These are phyloP conservation scores for Chlamydomonas reinhardtii DNA, from an alignment of 163 green algal genomes.

Conservation along the genomic window DNA sequence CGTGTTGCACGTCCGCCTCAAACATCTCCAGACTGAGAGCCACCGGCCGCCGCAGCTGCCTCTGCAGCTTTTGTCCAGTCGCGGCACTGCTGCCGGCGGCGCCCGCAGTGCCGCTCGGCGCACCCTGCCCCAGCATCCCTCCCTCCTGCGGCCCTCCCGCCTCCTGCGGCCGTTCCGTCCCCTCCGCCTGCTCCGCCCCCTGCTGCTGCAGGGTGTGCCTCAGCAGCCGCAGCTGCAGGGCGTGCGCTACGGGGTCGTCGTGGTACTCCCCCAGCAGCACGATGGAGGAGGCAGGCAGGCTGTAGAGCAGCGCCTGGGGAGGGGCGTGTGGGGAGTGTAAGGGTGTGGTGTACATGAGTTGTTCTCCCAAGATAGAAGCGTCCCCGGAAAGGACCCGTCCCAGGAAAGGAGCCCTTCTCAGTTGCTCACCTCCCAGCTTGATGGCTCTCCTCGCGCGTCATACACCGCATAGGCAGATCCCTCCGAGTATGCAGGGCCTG, in stretches of 20 bases:
- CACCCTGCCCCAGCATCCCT: not conserved
- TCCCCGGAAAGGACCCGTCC: too few relatives aligned
- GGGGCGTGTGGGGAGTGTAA: too few relatives aligned
- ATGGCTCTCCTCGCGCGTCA: not conserved
- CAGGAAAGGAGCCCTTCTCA: too few relatives aligned
- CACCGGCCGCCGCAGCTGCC: not conserved
- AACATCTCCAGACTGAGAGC: slow-evolving; percentile 71
- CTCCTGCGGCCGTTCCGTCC: not conserved
- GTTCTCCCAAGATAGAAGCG: too few relatives aligned
- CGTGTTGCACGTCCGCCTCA: slow-evolving; percentile 64
- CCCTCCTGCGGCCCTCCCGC: not conserved
- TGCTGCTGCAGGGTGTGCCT: slow-evolving; percentile 6
- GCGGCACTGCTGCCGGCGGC: too few relatives aligned
- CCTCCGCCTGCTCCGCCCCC: not conserved
- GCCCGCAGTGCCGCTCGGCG: not conserved
- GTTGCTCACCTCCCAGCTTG: not conserved
- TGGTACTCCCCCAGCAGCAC: slow-evolving; percentile 65
- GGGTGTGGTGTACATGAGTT: too few relatives aligned
- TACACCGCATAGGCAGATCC: slow-evolving; percentile 37
- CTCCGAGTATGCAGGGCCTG: not conserved
- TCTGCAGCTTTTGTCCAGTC: too few relatives aligned
- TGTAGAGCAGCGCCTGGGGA: not conserved
- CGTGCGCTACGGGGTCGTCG: slow-evolving; percentile 65
- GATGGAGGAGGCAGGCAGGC: slow-evolving; percentile 40
- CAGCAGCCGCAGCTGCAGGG: slow-evolving; percentile 54